phyloP scores from a whole-genome alignment of 352 stramenopile species.

The Phytophthora fragariae region DNA sequence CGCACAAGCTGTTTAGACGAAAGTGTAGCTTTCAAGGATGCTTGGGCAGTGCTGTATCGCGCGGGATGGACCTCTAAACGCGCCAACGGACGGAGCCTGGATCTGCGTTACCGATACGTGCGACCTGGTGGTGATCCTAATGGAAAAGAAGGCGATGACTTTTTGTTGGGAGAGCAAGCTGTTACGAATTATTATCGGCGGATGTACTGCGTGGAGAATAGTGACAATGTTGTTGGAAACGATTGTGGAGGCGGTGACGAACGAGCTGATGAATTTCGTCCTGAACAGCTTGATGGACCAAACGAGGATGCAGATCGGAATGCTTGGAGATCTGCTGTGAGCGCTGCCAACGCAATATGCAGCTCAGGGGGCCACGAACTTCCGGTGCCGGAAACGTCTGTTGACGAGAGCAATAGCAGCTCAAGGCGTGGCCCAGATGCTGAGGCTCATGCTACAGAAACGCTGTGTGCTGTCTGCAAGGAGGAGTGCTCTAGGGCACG shows the following conservation, averaged over 20 bases:
- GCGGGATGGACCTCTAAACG: not conserved
- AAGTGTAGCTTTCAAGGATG: not conserved
- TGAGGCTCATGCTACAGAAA: no score
- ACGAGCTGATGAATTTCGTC: not conserved
- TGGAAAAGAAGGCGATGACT: no score
- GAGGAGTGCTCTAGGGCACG: not conserved
- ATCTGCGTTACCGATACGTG: no score
- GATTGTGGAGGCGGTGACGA: not conserved
- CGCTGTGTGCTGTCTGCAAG: not conserved
- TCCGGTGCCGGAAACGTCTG: not conserved
- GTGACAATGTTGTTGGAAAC: no score
- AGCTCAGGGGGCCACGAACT: not conserved
- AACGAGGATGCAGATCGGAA: not conserved
- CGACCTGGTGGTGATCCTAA: no score
- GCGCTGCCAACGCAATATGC: no score
- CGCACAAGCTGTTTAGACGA: not conserved
- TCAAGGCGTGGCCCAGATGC: not conserved
- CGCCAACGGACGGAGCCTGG: not conserved
- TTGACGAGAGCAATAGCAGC: not conserved
- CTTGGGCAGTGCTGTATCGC: not conserved
- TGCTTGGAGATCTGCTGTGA: no score
- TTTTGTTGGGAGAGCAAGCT: no score
- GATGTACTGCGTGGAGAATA: no score
- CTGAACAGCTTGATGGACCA: not conserved
- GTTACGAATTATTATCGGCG: no score